These are phyloP conservation scores for Cutaneotrichosporon sp. DNA, from an alignment of 1,284 basidiomycete species.

Conservation along the genomic window DNA sequence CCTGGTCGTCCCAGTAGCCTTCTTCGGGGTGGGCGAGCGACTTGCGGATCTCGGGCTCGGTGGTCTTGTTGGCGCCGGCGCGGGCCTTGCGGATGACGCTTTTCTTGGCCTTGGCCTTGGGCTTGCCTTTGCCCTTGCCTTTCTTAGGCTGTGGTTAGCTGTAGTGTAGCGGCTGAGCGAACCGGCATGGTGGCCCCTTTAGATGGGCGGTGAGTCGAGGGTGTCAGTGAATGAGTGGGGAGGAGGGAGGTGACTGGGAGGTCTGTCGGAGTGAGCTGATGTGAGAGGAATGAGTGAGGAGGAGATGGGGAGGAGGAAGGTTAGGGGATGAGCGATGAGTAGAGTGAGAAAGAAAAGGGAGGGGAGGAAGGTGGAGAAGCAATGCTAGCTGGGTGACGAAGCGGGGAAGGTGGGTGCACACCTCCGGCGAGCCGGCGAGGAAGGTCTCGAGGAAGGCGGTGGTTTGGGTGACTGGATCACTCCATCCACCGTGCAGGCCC, in stretches of 20 bases:
- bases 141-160: neutral
- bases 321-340: neutral
- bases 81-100: neutral
- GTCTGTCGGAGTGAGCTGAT: neutral
- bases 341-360: neutral
- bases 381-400: neutral
- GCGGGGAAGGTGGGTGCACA: no score
- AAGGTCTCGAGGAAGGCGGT: no score
- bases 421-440: no score
- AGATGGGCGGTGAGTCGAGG: neutral
- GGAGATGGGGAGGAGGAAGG: neutral
- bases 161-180: neutral
- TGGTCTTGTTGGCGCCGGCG: conserved; percentile 1
- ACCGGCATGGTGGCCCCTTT: neutral
- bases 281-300: neutral
- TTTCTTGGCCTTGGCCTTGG: neutral
- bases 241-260: neutral
- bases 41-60: neutral
- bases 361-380: neutral
- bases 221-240: neutral
- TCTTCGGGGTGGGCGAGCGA: conserved; percentile 8
- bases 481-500: no score
- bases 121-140: neutral
- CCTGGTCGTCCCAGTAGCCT: conserved; percentile 14
- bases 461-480: no score